Conservation (phyloP, 768 basidiomycete species). For the Suillus alpinus region DNA sequence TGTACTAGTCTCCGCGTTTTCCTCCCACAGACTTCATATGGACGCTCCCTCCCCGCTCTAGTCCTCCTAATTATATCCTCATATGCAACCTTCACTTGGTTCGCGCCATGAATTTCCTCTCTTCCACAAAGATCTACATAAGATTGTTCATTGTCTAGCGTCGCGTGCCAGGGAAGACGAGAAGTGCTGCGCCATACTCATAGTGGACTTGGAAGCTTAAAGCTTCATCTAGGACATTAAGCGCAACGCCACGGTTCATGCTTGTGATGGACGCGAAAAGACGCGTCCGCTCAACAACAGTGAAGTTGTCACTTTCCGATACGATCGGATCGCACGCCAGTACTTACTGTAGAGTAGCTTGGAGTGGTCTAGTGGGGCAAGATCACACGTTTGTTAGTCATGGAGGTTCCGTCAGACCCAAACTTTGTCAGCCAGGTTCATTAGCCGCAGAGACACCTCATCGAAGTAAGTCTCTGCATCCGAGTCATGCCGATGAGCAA, state of each 20-base stretch:
- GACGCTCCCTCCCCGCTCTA: no score
- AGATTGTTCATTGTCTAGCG: not conserved
- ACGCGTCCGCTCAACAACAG: not conserved
- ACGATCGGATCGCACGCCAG: not conserved
- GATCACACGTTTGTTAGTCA: not conserved
- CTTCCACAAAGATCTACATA: not conserved
- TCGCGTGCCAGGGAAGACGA: not conserved
- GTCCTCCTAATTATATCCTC: not conserved
- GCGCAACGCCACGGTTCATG: not conserved
- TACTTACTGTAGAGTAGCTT: not conserved
- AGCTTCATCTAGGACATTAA: no score
- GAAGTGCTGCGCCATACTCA: not conserved
- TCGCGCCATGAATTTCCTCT: not conserved
- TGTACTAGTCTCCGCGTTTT: no score
- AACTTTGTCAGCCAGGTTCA: not conserved
- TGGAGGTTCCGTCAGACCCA: not conserved
- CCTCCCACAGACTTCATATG: no score
- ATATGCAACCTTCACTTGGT: not conserved
- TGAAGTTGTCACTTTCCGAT: not conserved
- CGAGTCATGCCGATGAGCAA: no score
- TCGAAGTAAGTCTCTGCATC: no score
- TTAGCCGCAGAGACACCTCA: no score
- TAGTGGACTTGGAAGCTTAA: not conserved
- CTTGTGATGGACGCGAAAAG: not conserved
- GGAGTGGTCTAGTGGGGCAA: not conserved